phyloP scores from a whole-genome alignment of 257 asterid species.

The Ajuga chamaepitys region DNA sequence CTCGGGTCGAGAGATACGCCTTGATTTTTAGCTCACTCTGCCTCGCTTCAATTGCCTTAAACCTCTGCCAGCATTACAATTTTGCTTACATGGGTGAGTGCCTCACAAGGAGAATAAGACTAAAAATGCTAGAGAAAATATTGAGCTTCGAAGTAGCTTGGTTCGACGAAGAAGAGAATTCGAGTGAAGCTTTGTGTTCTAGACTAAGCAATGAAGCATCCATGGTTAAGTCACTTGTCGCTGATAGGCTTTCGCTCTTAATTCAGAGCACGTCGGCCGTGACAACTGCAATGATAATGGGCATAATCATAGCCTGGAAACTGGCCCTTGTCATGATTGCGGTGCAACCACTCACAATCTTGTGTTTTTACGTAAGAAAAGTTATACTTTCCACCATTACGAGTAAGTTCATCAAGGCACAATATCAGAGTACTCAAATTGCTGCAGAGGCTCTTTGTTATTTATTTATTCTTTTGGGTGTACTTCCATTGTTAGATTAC shows the following conservation, averaged over 20 bases:
- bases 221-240: constrained; percentile 72
- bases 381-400: constrained; percentile 63
- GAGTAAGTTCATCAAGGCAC: constrained; percentile 63
- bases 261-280: constrained; percentile 69
- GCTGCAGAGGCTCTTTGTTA: constrained; percentile 75
- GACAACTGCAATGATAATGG: constrained; percentile 51
- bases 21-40: constrained; percentile 48
- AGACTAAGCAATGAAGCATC: constrained; percentile 67
- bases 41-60: constrained; percentile 41
- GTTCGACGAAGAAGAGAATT: constrained; percentile 69
- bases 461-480: constrained; percentile 68
- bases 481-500: no score
- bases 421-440: constrained; percentile 61
- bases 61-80: constrained; percentile 68
- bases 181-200: constrained; percentile 59
- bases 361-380: constrained; percentile 65
- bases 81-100: constrained; percentile 79
- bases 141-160: constrained; percentile 69
- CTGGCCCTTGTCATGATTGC: constrained; percentile 85
- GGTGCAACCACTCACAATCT: constrained; percentile 69
- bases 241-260: constrained; percentile 57
- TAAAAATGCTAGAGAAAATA: constrained; percentile 53
- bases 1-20: constrained; percentile 41
- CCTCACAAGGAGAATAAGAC: constrained; percentile 49
- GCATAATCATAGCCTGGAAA: constrained; percentile 75